Evolutionary conservation across 176 grass and related monocot species (phyloP).

Genomic region (Saccharum spontaneum): DNA sequence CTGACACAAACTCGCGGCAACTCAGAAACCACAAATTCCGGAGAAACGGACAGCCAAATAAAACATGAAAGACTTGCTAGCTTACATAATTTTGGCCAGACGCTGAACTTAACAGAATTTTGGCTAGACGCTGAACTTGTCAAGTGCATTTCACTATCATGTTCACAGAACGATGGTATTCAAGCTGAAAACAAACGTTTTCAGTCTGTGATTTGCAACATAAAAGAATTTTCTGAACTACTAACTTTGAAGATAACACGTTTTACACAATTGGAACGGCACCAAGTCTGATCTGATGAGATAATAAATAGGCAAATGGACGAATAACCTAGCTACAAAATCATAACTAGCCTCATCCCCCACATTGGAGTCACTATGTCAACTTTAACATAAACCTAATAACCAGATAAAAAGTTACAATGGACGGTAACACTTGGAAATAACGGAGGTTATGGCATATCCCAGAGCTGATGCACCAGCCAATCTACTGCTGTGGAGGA

Average conservation of each 20-base stretch:
- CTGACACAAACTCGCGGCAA: background rate
- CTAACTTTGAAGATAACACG: constrained; percentile 35
- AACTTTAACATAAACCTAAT: constrained; percentile 54
- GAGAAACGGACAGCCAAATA: background rate
- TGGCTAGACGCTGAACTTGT: background rate
- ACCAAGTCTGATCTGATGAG: background rate
- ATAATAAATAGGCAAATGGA: constrained; percentile 39
- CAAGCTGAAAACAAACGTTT: background rate
- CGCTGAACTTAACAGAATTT: no score
- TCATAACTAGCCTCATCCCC: constrained; percentile 62
- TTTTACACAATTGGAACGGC: constrained; percentile 38
- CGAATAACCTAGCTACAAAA: constrained; percentile 77
- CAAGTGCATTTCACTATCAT: background rate
- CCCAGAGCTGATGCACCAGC: background rate
- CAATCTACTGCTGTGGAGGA: constrained; percentile 42
- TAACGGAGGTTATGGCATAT: background rate
- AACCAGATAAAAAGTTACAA: constrained; percentile 50
- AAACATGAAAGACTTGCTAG: background rate
- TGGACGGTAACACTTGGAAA: constrained; percentile 1
- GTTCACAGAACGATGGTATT: background rate
- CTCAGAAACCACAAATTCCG: background rate
- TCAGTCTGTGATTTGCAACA: background rate
- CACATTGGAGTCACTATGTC: constrained; percentile 43
- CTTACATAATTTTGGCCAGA: background rate
- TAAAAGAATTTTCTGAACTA: constrained; percentile 33